Percentiles rank a stretch among this genome's conserved stretches.
phyloP scores from a whole-genome alignment of 2,329 filamentous ascomycete species.

The Plenodomus biglobosus region DNA sequence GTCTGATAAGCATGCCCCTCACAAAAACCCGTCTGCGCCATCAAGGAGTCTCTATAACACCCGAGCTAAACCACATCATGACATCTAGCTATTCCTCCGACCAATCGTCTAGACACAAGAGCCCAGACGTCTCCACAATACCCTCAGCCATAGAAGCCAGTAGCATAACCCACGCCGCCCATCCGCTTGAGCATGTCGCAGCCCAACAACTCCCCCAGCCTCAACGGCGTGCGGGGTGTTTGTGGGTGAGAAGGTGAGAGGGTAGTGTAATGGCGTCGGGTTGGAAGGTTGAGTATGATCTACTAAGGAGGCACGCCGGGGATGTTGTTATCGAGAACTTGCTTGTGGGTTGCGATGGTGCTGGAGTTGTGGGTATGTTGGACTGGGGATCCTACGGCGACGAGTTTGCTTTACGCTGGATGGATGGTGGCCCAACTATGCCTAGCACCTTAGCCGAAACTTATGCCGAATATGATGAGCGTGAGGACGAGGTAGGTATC shows the following conservation, averaged over 20 bases:
- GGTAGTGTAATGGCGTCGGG: conserved; percentile 58
- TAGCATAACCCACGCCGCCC: conserved; percentile 39
- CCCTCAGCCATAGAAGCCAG: conserved; percentile 25
- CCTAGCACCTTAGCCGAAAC: too few species aligned
- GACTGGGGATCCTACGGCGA: conserved; percentile 45
- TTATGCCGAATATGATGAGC: conserved; percentile 59
- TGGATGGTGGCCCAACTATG: too few species aligned
- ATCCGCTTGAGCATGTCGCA: conserved; percentile 34
- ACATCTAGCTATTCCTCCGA: too few species aligned
- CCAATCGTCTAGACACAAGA: too few species aligned
- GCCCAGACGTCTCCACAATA: too few species aligned
- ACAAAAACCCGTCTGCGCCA: conserved; percentile 8
- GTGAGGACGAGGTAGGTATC: conserved; percentile 64
- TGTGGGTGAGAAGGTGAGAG: conserved; percentile 59
- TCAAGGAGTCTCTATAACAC: background rate
- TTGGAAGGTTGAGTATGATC: conserved; percentile 62
- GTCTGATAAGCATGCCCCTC: conserved; percentile 15
- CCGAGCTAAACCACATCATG: background rate
- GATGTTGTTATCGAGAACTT: conserved; percentile 60
- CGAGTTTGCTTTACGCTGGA: conserved; percentile 49
- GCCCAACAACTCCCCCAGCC: too few species aligned
- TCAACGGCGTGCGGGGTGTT: conserved; percentile 60
- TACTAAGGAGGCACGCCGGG: conserved; percentile 57
- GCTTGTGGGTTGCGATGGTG: conserved; percentile 55
- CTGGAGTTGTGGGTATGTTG: conserved; percentile 53